These are phyloP conservation scores for Xylaria sp. DNA, from an alignment of 2,329 filamentous ascomycete genomes.

Conservation along the genomic window DNA sequence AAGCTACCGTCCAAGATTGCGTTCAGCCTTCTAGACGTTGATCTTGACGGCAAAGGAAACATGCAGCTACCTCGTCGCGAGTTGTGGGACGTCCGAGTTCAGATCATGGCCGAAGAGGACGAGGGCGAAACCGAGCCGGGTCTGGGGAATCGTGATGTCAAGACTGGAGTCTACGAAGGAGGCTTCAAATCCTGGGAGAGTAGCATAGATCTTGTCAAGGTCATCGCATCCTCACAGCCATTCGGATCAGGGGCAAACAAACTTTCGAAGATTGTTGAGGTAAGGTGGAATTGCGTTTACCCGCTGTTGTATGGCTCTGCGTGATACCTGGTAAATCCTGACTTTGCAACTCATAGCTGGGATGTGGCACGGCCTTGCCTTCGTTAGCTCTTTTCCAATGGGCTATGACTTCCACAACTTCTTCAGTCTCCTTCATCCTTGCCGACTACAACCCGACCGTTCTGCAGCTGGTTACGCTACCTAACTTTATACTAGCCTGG, in stretches of 20 bases:
- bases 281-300: constrained; percentile 42
- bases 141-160: constrained; percentile 74
- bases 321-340: constrained; percentile 33
- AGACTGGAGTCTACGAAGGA: constrained; percentile 82
- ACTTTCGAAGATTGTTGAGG: constrained; percentile 59
- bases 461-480: constrained; percentile 77
- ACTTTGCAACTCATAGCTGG: constrained; percentile 60
- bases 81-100: constrained; percentile 80
- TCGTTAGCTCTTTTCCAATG: constrained; percentile 74
- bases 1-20: constrained; percentile 75
- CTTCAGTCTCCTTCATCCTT: constrained; percentile 64
- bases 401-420: constrained; percentile 46
- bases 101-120: constrained; percentile 77
- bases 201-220: constrained; percentile 77
- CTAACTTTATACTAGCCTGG: constrained; percentile 78
- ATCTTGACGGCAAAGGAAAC: constrained; percentile 60
- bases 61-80: constrained; percentile 73
- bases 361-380: constrained; percentile 79
- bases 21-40: constrained; percentile 66
- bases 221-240: constrained; percentile 54
- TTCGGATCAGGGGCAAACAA: constrained; percentile 43
- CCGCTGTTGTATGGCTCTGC: constrained; percentile 10
- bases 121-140: constrained; percentile 49
- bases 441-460: constrained; percentile 84
- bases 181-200: constrained; percentile 93